Base-by-base conservation (phyloP, 2,329 filamentous ascomycete species). In the Monosporascus sp. region DNA sequence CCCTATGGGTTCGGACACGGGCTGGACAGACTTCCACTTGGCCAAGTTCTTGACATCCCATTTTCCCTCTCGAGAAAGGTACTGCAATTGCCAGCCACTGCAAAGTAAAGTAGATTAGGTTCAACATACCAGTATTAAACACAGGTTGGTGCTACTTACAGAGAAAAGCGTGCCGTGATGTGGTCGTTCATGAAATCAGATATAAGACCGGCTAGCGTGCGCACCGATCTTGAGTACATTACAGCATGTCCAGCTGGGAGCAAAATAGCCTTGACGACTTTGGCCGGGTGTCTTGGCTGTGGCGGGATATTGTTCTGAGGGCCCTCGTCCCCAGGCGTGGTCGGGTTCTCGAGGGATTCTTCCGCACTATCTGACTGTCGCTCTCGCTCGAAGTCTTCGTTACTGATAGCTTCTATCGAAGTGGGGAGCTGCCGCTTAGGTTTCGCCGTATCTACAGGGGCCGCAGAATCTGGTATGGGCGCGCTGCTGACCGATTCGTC, bases 31-130 rank as follows among this genome's bases (percentile, higher is more conserved):
- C 68, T 89, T 82, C 93, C 93, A 97, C 67, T 97, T 97, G 54
- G 82, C 85, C 11, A 97, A 78, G 65, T 97, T 97, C 74, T 97
- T 97, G 60, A 97, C 90, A 65, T 97, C 93, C 93, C 93, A 97
- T 73, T 97, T 97, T 3, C 92, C 92, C 60, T 91, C 89, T 2
- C 88, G 90, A 2, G 88, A 90, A 24, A 97, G 82, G 63, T 94
- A 87, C 62, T 93, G 88, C 17, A 97, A 77, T 70, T 97, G 93
- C 92, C 93, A 97, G 44, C 87, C 89, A 6, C 65, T 67, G 50
- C 31, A 27, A n/a, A 11, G 38, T 35, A 41, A 41, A 11, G 38
- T 54, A 37, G 53, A 14, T 25, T 7, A 14, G 31, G 14, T 17
- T 6, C 48, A 7, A 44, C 25, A 20, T 15, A 14, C 31, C 2